A percentile compares a stretch with the other conserved stretches of the same genome.
These are phyloP conservation scores for Peniophora sp. DNA, from an alignment of 1,284 basidiomycete genomes.

Conservation along the genomic window DNA sequence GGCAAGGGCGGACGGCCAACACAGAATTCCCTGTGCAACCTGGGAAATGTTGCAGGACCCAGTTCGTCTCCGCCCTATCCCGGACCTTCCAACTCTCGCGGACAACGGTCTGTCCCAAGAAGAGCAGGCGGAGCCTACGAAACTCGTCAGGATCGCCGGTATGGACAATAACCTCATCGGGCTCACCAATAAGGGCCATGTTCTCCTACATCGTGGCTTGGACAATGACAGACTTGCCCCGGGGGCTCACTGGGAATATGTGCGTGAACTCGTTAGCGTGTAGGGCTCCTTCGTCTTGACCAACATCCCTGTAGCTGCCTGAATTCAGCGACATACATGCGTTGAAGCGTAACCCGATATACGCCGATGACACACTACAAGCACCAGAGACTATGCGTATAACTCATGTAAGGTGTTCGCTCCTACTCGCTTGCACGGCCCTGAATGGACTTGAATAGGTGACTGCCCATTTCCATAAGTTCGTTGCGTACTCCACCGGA, in stretches of 20 bases:
- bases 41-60: conserved; percentile 53
- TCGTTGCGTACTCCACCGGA: conserved; percentile 76
- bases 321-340: conserved; percentile 56
- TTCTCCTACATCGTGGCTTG: conserved; percentile 49
- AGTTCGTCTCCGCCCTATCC: conserved; percentile 33
- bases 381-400: conserved; percentile 46
- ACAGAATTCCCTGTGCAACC: conserved; percentile 48
- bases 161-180: conserved; percentile 63
- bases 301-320: conserved; percentile 42
- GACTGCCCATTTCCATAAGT: conserved; percentile 75
- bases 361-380: conserved; percentile 20
- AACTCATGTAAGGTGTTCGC: conserved; percentile 56
- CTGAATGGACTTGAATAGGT: conserved; percentile 40
- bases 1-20: conserved; percentile 25
- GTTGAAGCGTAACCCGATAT: conserved; percentile 36
- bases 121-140: conserved; percentile 27
- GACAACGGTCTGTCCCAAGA: conserved; percentile 17
- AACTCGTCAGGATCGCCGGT: conserved; percentile 73
- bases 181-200: conserved; percentile 72
- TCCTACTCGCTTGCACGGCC: conserved; percentile 5
- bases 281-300: not conserved
- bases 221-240: conserved; percentile 28
- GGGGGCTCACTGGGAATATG: conserved; percentile 66
- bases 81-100: conserved; percentile 39
- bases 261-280: conserved; percentile 27